Conservation (phyloP, 148 eudicot species). For the Silene latifolia region DNA sequence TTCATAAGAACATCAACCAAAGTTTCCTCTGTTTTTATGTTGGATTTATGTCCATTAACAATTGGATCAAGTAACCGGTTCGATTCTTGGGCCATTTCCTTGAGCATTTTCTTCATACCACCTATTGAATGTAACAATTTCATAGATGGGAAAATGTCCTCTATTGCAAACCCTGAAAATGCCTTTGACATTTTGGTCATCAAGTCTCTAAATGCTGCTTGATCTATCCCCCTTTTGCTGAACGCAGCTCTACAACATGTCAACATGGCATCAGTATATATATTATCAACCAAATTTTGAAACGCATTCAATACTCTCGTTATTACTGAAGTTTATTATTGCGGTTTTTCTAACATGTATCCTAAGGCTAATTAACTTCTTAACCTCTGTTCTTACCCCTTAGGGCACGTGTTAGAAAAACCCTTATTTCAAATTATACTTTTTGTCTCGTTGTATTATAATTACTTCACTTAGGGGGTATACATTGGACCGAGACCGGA, state of each 20-base stretch:
- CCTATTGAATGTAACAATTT: conserved; percentile 25
- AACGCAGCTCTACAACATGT: conserved; percentile 22
- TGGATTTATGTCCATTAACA: conserved; percentile 20
- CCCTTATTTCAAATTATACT: too few relatives aligned
- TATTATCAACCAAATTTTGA: too few relatives aligned
- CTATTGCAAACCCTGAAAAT: conserved; percentile 19
- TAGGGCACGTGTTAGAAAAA: too few relatives aligned
- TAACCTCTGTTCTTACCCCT: too few relatives aligned
- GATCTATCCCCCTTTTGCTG: conserved; percentile 20
- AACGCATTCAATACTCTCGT: too few relatives aligned
- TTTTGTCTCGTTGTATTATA: too few relatives aligned
- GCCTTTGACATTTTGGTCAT: not conserved
- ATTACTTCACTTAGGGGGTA: too few relatives aligned
- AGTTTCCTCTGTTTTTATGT: conserved; percentile 18
- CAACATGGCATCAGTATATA: too few relatives aligned
- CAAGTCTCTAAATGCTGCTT: conserved; percentile 12
- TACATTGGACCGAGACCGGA: too few relatives aligned
- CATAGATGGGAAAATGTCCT: conserved; percentile 31
- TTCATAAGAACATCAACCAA: conserved; percentile 32
- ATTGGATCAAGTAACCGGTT: conserved; percentile 30
- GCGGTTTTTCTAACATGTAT: too few relatives aligned
- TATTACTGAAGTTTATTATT: too few relatives aligned
- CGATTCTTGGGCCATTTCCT: conserved; percentile 10
- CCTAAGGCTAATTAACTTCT: too few relatives aligned
- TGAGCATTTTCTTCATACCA: conserved; percentile 15